Evolutionary conservation across 371 early-diverging fungal species (phyloP), one percentile per base, ranked within the genome.

Genomic region (Rhizopus arrhizus): DNA sequence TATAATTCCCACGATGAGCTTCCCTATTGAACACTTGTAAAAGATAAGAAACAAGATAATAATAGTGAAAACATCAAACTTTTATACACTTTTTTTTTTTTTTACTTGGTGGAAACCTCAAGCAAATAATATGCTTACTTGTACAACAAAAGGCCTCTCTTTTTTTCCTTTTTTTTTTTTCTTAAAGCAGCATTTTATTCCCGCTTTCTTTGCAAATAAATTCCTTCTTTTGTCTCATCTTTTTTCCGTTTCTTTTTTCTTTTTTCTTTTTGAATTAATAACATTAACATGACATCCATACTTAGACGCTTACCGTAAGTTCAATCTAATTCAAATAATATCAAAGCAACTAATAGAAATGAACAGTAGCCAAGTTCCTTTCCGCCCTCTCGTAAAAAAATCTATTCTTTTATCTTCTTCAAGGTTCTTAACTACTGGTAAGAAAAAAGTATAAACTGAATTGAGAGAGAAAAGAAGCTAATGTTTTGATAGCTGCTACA

Each of bases 401-500:
- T n/a, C 43, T 15, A 43, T n/a, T 43, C 43, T 43, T 15, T 43
- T 43, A 2, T n/a, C 43, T 43, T 43, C 43, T 5, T 43, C 43
- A 43, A 43, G 43, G 2, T 43, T 43, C n/a, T 13, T 43, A 43
- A 43, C 43, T n/a, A 43, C 43, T 13, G 43, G 43, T 43, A 43
- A n/a, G n/a, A 43, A 36, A 9, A 11, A n/a, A 9, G n/a, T 5
- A 2, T 9, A 43, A 43, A 43, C 8, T 15, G 15, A 13, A 6
- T n/a, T n/a, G 5, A 6, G 13, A 1, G 13, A 4, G n/a, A 43
- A 9, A 5, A n/a, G 13, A 43, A 43, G 2, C 5, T n/a, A 47
- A 6, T 51, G 31, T 28, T 40, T 52, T 40, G 29, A 15, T 58
- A 80, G 83, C 77, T 60, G 84, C 82, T 55, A 85, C 85, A 33